A percentile compares a stretch with the other conserved stretches of the same genome.
Conservation (phyloP, 805 yeast genomes). For the Metschnikowia santaceciliae region DNA sequence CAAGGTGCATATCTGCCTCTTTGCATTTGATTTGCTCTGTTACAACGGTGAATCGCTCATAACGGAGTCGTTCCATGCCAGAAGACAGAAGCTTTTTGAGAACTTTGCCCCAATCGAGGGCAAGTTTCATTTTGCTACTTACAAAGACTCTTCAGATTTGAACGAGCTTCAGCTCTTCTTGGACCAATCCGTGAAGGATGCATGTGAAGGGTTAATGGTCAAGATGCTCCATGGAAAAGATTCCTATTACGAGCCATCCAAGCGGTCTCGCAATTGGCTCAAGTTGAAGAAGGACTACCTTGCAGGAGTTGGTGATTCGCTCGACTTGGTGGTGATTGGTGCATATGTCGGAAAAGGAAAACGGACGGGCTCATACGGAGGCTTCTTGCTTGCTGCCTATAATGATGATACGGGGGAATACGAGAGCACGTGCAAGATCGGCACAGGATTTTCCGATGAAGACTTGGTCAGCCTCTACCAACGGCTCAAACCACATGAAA, state of each 20-base stretch:
- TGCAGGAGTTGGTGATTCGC: constrained; percentile 92
- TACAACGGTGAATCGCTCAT: constrained; percentile 71
- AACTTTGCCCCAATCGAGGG: constrained; percentile 64
- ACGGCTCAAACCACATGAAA: constrained; percentile 63
- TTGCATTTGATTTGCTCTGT: constrained; percentile 84
- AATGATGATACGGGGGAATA: constrained; percentile 88
- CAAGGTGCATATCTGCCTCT: constrained; percentile 85
- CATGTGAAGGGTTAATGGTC: constrained; percentile 96
- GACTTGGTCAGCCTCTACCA: constrained; percentile 58
- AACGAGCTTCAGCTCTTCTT: constrained; percentile 78
- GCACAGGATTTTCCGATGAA: constrained; percentile 94
- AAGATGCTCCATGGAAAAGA: constrained; percentile 80
- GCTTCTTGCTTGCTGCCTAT: constrained; percentile 85
- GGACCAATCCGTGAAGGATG: constrained; percentile 82
- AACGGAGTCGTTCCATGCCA: constrained; percentile 59
- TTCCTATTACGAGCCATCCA: constrained; percentile 88
- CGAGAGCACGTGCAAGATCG: constrained; percentile 95
- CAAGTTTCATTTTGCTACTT: constrained; percentile 76
- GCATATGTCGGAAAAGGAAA: constrained; percentile 93
- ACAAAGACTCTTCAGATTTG: constrained; percentile 62
- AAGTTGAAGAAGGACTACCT: constrained; percentile 92
- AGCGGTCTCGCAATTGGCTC: constrained; percentile 92
- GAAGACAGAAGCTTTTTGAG: constrained; percentile 58
- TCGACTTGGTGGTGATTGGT: constrained; percentile 90
- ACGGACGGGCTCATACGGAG: constrained; percentile 93